Base-by-base conservation (phyloP, 202 grass and related monocot genomes). In the Schoenoplectus triqueter region DNA sequence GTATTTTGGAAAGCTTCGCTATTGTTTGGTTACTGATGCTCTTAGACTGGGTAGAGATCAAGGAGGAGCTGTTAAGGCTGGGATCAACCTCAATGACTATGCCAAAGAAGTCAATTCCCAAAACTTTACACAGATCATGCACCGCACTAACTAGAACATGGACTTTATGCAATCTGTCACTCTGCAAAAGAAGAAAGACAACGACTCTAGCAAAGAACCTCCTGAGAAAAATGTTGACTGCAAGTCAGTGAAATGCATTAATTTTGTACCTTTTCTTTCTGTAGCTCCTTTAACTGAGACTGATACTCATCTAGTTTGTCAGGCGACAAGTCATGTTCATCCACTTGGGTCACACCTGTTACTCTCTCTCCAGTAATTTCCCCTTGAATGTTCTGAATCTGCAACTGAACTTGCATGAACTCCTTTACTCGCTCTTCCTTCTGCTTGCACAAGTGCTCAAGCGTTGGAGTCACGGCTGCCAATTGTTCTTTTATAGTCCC, bases 401-500 rank as follows among this genome's bases (percentile, higher is more conserved):
- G 91, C 39, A 82, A 84, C 69, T 86, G 88, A 14, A 93, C 75
- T 63, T 88, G 63, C 83, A 73, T 81, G 85, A 98, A 95, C 84
- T 98, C 95, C 56, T 93, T 95, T 59, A 94, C 67, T 67, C 93
- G 93, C 62, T 93, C 88, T 49, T 95, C 93, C 85, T 87, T 95
- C 78, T 95, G 88, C 82, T 65, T 80, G 80, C 85, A 84, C 51
- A 98, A 87, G 64, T 86, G 79, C 51, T 95, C 95, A 74, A 98
- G 84, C 41, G 70, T 87, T 67, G 95, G 95, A 81, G 91, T 89
- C 69, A 95, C 87, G 49, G 90, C 85, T 83, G 84, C 88, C 85
- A 98, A 59, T 85, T 98, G 95, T 69, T 95, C 95, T 82, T 92
- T 98, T 85, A 98, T 90, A 69, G 95, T 95, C 63, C 93, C 95